Conservation (phyloP, 1,284 basidiomycete species). For the Rhodotorula sp. region DNA sequence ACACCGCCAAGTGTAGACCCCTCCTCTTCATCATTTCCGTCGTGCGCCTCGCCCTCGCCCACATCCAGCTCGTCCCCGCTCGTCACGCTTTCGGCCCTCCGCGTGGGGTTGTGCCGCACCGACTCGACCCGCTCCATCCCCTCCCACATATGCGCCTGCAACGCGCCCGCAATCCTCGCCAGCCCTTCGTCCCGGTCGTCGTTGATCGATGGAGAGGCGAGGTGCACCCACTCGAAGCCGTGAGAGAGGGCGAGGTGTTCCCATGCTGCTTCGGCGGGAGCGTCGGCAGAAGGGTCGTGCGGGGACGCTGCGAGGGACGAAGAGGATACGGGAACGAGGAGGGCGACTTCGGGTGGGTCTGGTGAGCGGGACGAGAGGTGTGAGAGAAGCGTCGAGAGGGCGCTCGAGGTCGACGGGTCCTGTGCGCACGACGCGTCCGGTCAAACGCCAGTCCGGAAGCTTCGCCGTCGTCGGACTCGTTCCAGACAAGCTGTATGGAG, state of each 20-base stretch:
- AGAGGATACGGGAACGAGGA: slow-evolving; percentile 18
- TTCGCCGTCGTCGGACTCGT: too few relatives aligned
- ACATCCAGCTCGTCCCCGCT: slow-evolving; percentile 49
- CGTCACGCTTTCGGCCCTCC: background rate
- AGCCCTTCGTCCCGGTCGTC: background rate
- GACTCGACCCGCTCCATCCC: slow-evolving; percentile 5
- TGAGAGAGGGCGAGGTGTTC: slow-evolving; percentile 26
- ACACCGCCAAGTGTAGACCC: slow-evolving; percentile 42
- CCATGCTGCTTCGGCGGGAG: slow-evolving; percentile 18
- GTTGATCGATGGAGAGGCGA: background rate
- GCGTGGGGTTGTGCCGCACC: background rate
- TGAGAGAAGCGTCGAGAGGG: background rate
- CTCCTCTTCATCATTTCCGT: slow-evolving; percentile 53
- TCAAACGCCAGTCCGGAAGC: too few relatives aligned
- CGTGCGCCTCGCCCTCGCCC: too few relatives aligned
- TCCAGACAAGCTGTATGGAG: background rate
- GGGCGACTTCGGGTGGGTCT: slow-evolving; percentile 26
- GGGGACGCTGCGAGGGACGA: background rate
- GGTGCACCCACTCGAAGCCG: slow-evolving; percentile 36
- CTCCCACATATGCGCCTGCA: slow-evolving; percentile 33
- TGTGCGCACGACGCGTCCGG: too few relatives aligned
- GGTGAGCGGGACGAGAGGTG: background rate
- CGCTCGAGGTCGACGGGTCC: background rate
- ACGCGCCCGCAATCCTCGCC: slow-evolving; percentile 10
- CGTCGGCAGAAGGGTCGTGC: background rate